phyloP scores from a whole-genome alignment of 208 protist genomes.

The Acanthamoeba lenticulata region DNA sequence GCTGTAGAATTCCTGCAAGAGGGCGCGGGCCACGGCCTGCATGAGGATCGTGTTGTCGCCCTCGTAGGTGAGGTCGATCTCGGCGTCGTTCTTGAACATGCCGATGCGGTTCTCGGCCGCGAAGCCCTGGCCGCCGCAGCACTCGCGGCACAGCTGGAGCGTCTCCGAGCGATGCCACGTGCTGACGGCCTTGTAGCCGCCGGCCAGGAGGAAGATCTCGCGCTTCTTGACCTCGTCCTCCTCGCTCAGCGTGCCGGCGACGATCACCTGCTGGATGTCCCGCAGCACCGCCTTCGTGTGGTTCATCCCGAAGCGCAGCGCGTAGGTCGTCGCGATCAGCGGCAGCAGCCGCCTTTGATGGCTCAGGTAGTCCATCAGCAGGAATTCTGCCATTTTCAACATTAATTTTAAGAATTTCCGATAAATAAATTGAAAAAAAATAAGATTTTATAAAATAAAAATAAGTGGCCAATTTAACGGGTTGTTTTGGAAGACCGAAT shows the following conservation, averaged over 20 bases:
- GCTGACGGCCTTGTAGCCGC: conserved; percentile 46
- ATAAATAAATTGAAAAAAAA: no score
- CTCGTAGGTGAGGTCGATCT: conserved; percentile 62
- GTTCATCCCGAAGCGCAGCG: conserved; percentile 66
- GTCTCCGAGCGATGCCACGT: conserved; percentile 62
- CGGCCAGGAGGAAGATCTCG: conserved; percentile 39
- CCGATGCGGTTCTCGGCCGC: conserved; percentile 60
- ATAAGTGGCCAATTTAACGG: no score
- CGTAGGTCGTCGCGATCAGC: conserved; percentile 70
- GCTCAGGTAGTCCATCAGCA: conserved; percentile 71
- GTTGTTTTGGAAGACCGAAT: conserved; percentile 68
- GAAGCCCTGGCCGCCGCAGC: conserved; percentile 63
- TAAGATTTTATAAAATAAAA: no score
- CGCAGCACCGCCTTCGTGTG: conserved; percentile 64
- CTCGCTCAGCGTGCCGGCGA: background rate
- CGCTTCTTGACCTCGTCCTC: conserved; percentile 1
- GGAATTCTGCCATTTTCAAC: conserved; percentile 13
- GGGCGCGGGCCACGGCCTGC: conserved; percentile 11
- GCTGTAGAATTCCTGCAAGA: conserved; percentile 46
- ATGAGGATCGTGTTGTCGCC: conserved; percentile 60
- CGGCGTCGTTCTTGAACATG: conserved; percentile 57
- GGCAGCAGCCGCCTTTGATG: conserved; percentile 75
- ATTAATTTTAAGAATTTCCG: no score
- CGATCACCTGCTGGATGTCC: background rate
- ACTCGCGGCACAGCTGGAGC: conserved; percentile 62